Evolutionary conservation across 148 eudicot species (phyloP).

Genomic region (Rhododendron williamsianum): DNA sequence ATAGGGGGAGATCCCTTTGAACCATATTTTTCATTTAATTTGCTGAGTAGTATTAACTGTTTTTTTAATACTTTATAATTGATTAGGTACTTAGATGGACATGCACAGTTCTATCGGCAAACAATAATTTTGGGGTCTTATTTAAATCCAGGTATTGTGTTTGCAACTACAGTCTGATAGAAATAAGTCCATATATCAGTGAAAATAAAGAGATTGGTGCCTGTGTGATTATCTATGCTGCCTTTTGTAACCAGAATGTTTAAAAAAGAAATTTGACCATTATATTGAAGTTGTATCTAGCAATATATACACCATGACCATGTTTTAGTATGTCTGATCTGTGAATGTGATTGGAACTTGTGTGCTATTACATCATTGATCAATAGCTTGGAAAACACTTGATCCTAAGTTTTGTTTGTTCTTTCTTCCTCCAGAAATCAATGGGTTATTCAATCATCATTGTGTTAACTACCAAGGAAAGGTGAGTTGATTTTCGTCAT

Average conservation of each 20-base stretch:
- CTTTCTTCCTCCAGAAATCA: constrained; percentile 60
- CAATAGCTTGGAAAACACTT: neutral
- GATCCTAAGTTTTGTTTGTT: constrained; percentile 7
- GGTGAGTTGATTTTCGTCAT: constrained; percentile 38
- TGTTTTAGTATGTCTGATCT: neutral
- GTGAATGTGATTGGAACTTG: neutral
- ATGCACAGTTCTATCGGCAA: constrained; percentile 82
- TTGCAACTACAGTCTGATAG: neutral
- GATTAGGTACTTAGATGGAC: constrained; percentile 78
- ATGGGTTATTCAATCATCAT: constrained; percentile 67
- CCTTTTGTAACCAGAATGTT: neutral
- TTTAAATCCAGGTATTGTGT: constrained; percentile 64
- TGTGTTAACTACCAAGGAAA: constrained; percentile 83
- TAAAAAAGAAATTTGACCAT: neutral
- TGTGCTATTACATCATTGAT: neutral
- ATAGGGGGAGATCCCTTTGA: neutral
- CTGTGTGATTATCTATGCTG: neutral
- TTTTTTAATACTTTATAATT: neutral
- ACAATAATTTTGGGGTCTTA: constrained; percentile 73
- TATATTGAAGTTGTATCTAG: neutral
- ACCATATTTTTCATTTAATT: neutral
- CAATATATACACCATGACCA: neutral
- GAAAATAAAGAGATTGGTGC: neutral
- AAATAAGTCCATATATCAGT: neutral
- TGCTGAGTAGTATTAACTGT: neutral